These are phyloP conservation scores for Penicillium crystallinum DNA, from an alignment of 495 filamentous ascomycete species.

Conservation along the genomic window DNA sequence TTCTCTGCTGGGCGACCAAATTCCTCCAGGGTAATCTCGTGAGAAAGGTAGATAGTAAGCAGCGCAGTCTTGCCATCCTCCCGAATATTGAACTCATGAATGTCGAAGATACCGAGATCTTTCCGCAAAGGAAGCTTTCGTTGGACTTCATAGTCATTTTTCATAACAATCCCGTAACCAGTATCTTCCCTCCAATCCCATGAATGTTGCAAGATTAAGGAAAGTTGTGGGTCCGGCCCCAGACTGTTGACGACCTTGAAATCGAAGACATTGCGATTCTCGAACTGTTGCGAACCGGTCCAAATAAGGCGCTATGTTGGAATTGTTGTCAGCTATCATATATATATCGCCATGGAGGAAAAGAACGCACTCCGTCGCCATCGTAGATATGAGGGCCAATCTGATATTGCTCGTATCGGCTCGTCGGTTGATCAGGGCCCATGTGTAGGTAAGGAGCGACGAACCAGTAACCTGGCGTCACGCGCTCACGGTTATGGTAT, in stretches of 20 bases:
- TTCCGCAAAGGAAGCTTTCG: slow-evolving; percentile 28
- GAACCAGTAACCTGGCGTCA: slow-evolving; percentile 34
- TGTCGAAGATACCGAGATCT: slow-evolving; percentile 32
- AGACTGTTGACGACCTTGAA: slow-evolving; percentile 33
- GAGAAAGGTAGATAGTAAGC: slow-evolving; percentile 40
- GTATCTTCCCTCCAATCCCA: slow-evolving; percentile 23
- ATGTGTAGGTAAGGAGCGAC: slow-evolving; percentile 30
- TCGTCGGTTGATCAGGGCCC: slow-evolving; percentile 17
- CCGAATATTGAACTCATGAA: slow-evolving; percentile 45
- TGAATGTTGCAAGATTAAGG: slow-evolving; percentile 34
- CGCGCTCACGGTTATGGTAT: slow-evolving; percentile 21
- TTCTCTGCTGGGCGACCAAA: slow-evolving; percentile 29
- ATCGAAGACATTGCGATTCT: slow-evolving; percentile 32
- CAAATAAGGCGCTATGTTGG: slow-evolving; percentile 25
- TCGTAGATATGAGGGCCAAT: slow-evolving; percentile 38
- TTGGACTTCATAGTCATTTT: slow-evolving; percentile 27
- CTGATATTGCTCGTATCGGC: slow-evolving; percentile 29
- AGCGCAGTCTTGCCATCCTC: slow-evolving; percentile 32
- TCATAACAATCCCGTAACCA: slow-evolving; percentile 27
- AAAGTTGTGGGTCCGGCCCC: slow-evolving; percentile 34
- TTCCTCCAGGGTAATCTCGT: slow-evolving; percentile 33
- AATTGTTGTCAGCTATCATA: slow-evolving; percentile 1
- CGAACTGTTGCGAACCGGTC: slow-evolving; percentile 26
- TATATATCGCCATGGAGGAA: neutral
- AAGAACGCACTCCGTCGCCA: slow-evolving; percentile 28